phyloP scores from a whole-genome alignment of 2,329 filamentous ascomycete species.

The Hypoxylon sp. region DNA sequence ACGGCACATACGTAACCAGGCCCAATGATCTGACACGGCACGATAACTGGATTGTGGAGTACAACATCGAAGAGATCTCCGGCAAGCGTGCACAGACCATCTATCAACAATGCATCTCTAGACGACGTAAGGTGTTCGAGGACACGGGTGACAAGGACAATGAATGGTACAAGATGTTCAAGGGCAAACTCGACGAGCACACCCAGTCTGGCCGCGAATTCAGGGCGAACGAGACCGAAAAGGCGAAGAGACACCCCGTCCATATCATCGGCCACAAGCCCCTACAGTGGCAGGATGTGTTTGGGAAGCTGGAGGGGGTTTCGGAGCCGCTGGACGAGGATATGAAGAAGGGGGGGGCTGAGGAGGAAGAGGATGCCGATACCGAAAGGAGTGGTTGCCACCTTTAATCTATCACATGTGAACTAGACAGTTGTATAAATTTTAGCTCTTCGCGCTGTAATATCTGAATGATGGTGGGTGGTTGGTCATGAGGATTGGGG shows the following conservation, averaged over 20 bases:
- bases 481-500: conserved; percentile 17
- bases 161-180: conserved; percentile 65
- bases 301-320: conserved; percentile 44
- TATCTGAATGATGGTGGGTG: conserved; percentile 3
- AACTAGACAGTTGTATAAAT: conserved; percentile 28
- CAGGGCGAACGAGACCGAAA: conserved; percentile 68
- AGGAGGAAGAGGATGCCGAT: neutral
- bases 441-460: conserved; percentile 19
- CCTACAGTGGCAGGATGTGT: conserved; percentile 56
- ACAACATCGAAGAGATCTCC: conserved; percentile 77
- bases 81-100: conserved; percentile 62
- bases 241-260: conserved; percentile 64
- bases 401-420: neutral
- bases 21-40: conserved; percentile 63
- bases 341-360: neutral
- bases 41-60: conserved; percentile 81
- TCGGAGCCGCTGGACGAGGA: neutral
- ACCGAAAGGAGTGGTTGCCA: conserved; percentile 14
- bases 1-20: conserved; percentile 74
- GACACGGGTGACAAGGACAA: conserved; percentile 60
- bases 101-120: conserved; percentile 70
- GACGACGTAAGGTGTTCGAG: conserved; percentile 67
- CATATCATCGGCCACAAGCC: conserved; percentile 63
- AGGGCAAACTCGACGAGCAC: conserved; percentile 57
- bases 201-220: conserved; percentile 71